Evolutionary conservation across 1,284 basidiomycete genomes (phyloP).

Genomic region (Thecaphora thlaspeos): DNA sequence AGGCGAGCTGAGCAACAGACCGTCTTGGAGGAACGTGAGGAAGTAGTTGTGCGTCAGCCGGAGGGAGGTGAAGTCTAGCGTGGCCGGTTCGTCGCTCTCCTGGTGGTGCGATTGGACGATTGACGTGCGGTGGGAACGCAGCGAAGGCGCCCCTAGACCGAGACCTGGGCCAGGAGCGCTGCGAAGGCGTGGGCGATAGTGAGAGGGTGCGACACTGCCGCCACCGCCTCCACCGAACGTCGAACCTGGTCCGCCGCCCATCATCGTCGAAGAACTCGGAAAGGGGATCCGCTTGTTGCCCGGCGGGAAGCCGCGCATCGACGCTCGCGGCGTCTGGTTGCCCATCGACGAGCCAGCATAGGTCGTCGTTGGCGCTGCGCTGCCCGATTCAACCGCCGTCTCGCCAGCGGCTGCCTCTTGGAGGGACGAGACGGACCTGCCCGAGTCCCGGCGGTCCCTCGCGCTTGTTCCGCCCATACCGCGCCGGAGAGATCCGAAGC

Average conservation of each 20-base stretch:
- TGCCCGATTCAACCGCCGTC: neutral
- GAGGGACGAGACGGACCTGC: neutral
- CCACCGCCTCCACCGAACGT: neutral
- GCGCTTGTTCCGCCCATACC: neutral
- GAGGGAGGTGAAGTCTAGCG: conserved; percentile 75
- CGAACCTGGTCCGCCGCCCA: too few relatives aligned
- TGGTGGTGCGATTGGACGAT: conserved; percentile 1
- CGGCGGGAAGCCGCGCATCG: neutral
- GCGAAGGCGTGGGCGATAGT: neutral
- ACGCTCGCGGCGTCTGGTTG: neutral
- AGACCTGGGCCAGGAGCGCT: neutral
- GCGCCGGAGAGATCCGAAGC: neutral
- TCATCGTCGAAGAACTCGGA: too few relatives aligned
- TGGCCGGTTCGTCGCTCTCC: conserved; percentile 11
- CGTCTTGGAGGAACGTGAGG: conserved; percentile 74
- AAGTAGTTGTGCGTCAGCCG: conserved; percentile 77
- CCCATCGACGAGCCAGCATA: neutral
- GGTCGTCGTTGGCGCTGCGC: neutral
- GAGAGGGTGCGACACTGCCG: neutral
- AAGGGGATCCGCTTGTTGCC: neutral
- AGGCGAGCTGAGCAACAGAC: conserved; percentile 71
- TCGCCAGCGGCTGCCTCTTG: too few relatives aligned
- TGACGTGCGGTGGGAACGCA: neutral
- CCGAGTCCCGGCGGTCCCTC: neutral
- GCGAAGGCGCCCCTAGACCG: too few relatives aligned